These are phyloP conservation scores for Phyllosticta ampelicida DNA, from an alignment of 2,329 filamentous ascomycete genomes.

Conservation along the genomic window DNA sequence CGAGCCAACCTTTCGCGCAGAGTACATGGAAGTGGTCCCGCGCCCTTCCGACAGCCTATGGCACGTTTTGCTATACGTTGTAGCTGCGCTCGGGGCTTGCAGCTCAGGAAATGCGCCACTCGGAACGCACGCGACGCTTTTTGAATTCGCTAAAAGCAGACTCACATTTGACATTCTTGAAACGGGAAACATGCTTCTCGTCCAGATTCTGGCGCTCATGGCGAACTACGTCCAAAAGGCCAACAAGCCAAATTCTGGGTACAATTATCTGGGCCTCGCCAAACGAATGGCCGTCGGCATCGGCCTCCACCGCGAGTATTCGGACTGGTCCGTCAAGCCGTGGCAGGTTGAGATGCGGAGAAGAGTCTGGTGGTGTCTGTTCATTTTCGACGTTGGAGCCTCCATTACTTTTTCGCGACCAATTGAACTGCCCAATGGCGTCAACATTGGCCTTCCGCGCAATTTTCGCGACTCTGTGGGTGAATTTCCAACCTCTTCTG, in stretches of 20 bases:
- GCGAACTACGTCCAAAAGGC: constrained; percentile 42
- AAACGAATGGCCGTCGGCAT: constrained; percentile 40
- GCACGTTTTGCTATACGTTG: constrained; percentile 37
- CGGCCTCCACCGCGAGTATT: constrained; percentile 40
- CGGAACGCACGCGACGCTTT: constrained; percentile 36
- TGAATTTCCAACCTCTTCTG: neutral
- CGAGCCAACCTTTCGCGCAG: constrained; percentile 38
- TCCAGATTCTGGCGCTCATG: constrained; percentile 38
- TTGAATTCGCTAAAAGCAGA: constrained; percentile 36
- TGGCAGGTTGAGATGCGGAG: constrained; percentile 25
- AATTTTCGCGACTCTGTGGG: constrained; percentile 35
- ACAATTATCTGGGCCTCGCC: constrained; percentile 39
- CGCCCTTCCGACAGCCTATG: constrained; percentile 32
- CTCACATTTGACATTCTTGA: constrained; percentile 38
- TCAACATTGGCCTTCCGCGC: constrained; percentile 33
- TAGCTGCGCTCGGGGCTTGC: constrained; percentile 37
- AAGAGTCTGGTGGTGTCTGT: constrained; percentile 29
- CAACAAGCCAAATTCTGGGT: constrained; percentile 42
- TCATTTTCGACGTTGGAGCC: constrained; percentile 40
- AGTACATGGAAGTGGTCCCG: constrained; percentile 34
- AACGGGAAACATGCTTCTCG: constrained; percentile 38
- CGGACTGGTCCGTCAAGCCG: constrained; percentile 35
- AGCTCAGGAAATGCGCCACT: constrained; percentile 31
- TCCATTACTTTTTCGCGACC: constrained; percentile 40
- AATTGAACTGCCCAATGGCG: constrained; percentile 36